Evolutionary conservation across 805 yeast species (phyloP).

Genomic region (Candida pini): DNA sequence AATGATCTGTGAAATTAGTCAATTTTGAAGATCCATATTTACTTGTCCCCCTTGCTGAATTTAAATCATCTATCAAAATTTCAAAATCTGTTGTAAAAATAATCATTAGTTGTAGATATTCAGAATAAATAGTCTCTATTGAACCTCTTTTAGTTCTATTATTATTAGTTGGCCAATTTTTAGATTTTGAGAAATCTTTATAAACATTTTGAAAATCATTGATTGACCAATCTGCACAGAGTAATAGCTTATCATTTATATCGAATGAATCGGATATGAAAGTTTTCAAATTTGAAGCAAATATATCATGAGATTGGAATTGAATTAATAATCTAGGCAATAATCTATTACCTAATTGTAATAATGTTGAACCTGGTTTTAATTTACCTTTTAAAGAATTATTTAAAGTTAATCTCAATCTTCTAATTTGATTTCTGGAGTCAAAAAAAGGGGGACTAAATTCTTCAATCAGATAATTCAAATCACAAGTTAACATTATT

Average conservation of each 20-base stretch:
- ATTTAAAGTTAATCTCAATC: conserved; percentile 17
- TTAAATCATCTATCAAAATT: conserved; percentile 14
- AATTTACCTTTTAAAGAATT: conserved; percentile 25
- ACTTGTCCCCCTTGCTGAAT: conserved; percentile 4
- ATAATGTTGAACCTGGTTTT: conserved; percentile 28
- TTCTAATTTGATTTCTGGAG: conserved; percentile 7
- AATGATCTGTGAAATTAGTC: neutral
- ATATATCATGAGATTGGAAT: conserved; percentile 18
- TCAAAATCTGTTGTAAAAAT: conserved; percentile 14
- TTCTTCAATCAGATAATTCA: conserved; percentile 16
- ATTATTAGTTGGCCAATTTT: conserved; percentile 12
- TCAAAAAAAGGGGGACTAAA: conserved; percentile 18
- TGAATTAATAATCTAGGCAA: conserved; percentile 16
- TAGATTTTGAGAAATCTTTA: conserved; percentile 12
- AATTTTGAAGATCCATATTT: neutral
- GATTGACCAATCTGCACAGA: conserved; percentile 24
- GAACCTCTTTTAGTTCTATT: conserved; percentile 6
- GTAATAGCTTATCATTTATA: conserved; percentile 25
- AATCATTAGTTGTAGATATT: conserved; percentile 13
- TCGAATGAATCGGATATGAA: conserved; percentile 23
- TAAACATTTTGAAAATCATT: conserved; percentile 15
- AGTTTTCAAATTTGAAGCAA: conserved; percentile 17
- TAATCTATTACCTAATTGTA: conserved; percentile 24
- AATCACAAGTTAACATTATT: conserved; percentile 16
- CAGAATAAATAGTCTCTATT: conserved; percentile 8